Base-by-base conservation (phyloP, 768 basidiomycete species). In the Russula ochroleuca region DNA sequence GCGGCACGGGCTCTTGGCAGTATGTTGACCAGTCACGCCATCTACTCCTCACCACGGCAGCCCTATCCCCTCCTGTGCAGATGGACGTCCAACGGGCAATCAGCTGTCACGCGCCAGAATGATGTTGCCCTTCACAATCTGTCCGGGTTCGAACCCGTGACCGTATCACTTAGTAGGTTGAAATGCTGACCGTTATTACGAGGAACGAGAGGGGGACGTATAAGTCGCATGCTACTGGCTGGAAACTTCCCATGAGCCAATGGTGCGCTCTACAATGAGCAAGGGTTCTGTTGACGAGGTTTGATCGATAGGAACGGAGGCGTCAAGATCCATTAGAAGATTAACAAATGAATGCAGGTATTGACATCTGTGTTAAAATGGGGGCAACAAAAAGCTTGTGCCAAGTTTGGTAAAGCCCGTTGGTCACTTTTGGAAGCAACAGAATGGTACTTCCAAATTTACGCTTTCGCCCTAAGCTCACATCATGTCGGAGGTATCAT, bases 211-310 rank as follows among this genome's bases (percentile, higher is more conserved):
- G 19, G 8, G 48, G 43, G 33, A 21, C 25, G n/a, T 31, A 11
- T 21, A 13, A 13, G 10, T 37, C 10, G 13, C 47, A 25, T 55
- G 17, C 49, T 19, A 59, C 35, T 51, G 31, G n/a, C 40, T 23
- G 19, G 50, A 28, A 50, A 21, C 15, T 41, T 41, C 33, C 33
- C 43, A 47, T 23, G 58, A 43, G 7, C 23, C 35, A 25, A 50
- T 55, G 53, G 41, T 55, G 53, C n/a, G 53, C 38, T 9, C n/a
- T 49, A 35, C 37, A 15, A n/a, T n/a, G 58, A 31, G 49, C n/a
- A 23, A 28, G 58, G 37, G 35, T 51, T 28, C 11, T 19, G 23
- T 25, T 13, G 51, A 35, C 31, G 43, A 25, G n/a, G 38, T 60
- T 56, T 59, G 45, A 40, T 23, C 50, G 23, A 51, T 31, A 15